Percentiles rank a stretch among this genome's conserved stretches.
Conservation (phyloP, 176 grass and related monocot species). For the Stipa capillata region DNA sequence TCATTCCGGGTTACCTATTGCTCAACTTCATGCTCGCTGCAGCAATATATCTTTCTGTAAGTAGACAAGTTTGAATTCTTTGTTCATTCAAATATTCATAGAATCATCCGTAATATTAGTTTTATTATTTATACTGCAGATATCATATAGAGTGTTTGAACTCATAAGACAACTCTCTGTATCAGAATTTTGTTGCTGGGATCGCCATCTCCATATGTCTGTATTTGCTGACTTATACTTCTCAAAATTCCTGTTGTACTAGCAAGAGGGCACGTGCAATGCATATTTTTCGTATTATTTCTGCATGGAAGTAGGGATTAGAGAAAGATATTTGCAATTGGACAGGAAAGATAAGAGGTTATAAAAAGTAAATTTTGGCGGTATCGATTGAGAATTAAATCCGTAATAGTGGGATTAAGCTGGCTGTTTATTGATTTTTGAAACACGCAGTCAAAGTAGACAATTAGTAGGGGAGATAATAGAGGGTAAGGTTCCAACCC, state of each 20-base stretch:
- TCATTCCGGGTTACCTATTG: slow-evolving; percentile 63
- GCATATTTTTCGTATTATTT: too few relatives aligned
- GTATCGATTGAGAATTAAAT: too few relatives aligned
- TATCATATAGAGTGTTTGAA: slow-evolving; percentile 63
- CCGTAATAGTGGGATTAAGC: too few relatives aligned
- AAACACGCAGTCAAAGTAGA: too few relatives aligned
- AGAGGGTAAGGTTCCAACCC: too few relatives aligned
- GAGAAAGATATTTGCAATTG: too few relatives aligned
- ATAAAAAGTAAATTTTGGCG: too few relatives aligned
- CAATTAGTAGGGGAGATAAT: too few relatives aligned
- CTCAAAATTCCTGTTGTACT: slow-evolving; percentile 58
- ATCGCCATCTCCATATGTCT: slow-evolving; percentile 45
- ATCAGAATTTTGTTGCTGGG: slow-evolving; percentile 64
- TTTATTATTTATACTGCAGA: slow-evolving; percentile 34
- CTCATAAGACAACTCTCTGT: slow-evolving; percentile 47
- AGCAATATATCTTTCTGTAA: slow-evolving; percentile 55
- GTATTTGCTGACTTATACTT: slow-evolving; percentile 62
- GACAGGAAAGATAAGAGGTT: too few relatives aligned
- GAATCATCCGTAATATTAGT: not conserved
- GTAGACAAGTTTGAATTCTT: slow-evolving; percentile 10
- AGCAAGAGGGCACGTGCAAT: too few relatives aligned
- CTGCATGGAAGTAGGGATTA: too few relatives aligned
- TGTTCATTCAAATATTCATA: not conserved
- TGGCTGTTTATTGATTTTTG: too few relatives aligned
- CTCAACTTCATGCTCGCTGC: slow-evolving; percentile 75